Evolutionary conservation across 2,329 filamentous ascomycete species (phyloP), one percentile per base, ranked within the genome.

Genomic region (Aureobasidium sp.): DNA sequence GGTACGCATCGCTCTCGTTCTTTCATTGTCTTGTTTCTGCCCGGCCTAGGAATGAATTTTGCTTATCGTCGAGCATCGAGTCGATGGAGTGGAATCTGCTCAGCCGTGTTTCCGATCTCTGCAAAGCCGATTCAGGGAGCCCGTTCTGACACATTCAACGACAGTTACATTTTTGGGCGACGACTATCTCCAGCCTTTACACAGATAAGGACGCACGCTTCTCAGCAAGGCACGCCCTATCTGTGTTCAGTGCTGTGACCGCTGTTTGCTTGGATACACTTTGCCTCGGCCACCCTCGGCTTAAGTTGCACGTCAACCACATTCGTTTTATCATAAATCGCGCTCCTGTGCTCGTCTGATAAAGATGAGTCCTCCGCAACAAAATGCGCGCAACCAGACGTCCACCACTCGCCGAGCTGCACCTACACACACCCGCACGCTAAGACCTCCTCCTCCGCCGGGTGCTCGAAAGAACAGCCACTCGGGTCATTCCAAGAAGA

Each of bases 321-420:
- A 29, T 50, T 59, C 43, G 57, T 50, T 43, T 60, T 60, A 51
- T 26, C n/a, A 43, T 43, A 41, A 50, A 60, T 51, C 46, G 36
- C 41, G 34, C 44, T 12, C 24, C 37, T 59, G 34, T 32, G 29
- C 53, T 48, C 24, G 43, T 46, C 52, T 47, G 32, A 32, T 34
- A 27, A 60, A 59, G 24, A 60, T 60, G 57, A 60, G 36, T 36
- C 57, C 57, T 50, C 57, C 57, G 10, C 56, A 59, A 47, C 56
- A 59, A 59, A 44, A 59, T 59, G 46, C 46, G 12, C 57, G 57
- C 24, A 44, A 41, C 10, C 48, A 47, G 24, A 60, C 57, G 20
- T 36, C 29, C n/a, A 59, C n/a, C 24, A 37, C 56, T 48, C 57
- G 57, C 15, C 44, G 57, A 39, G 57, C 46, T 26, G 44, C 36